Evolutionary conservation across 768 basidiomycete species (phyloP).

Genomic region (Termitomyces sp.): DNA sequence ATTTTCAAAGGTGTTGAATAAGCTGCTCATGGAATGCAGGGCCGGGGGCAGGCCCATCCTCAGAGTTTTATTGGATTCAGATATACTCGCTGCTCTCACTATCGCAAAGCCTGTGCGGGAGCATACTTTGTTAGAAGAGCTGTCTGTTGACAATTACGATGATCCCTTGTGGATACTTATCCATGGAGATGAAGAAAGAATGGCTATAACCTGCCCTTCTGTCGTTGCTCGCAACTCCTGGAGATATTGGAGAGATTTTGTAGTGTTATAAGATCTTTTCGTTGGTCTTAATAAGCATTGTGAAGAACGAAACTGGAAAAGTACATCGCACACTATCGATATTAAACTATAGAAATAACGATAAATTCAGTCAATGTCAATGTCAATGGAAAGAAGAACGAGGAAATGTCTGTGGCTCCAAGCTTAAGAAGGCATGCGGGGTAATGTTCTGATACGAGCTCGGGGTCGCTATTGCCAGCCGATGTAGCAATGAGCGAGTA

Average conservation of each 20-base stretch:
- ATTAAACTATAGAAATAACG: neutral
- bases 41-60: slow-evolving; percentile 13
- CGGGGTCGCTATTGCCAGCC: neutral
- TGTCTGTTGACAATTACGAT: slow-evolving; percentile 18
- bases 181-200: slow-evolving; percentile 6
- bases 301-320: neutral
- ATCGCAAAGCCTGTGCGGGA: slow-evolving; percentile 1
- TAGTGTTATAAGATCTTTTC: neutral
- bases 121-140: slow-evolving; percentile 10
- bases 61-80: slow-evolving; percentile 22
- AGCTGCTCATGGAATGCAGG: slow-evolving; percentile 14
- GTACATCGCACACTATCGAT: neutral
- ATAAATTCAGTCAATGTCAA: neutral
- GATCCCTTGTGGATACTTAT: slow-evolving; percentile 27
- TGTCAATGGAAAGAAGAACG: neutral
- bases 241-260: too few species aligned
- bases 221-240: too few species aligned
- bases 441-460: neutral
- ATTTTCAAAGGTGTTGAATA: slow-evolving; percentile 13
- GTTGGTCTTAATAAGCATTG: neutral
- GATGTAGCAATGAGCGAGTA: neutral
- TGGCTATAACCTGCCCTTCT: neutral
- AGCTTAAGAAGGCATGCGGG: neutral
- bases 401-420: neutral
- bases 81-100: slow-evolving; percentile 14